A percentile compares a stretch with the other conserved stretches of the same genome.
These are phyloP conservation scores for Herpetomonas tarakana DNA, from an alignment of 208 protist species.

Conservation along the genomic window DNA sequence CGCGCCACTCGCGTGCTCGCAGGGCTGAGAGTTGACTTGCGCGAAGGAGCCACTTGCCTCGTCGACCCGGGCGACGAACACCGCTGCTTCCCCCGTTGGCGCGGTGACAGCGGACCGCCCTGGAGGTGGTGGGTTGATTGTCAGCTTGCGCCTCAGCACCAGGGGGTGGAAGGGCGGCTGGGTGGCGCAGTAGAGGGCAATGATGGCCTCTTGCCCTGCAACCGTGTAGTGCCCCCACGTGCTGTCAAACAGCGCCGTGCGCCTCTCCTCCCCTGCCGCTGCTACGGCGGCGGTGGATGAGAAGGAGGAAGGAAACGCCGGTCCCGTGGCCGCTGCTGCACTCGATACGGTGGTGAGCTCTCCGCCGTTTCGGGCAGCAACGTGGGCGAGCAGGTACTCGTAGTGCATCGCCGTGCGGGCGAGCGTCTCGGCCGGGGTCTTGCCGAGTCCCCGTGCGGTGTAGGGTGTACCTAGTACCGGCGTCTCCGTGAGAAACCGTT, in stretches of 20 bases:
- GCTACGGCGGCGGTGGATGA: not conserved
- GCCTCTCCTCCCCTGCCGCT: too few species aligned
- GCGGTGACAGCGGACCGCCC: conserved; percentile 5
- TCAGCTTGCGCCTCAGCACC: not conserved
- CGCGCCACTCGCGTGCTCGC: not conserved
- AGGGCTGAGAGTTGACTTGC: not conserved
- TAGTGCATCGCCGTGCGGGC: conserved; percentile 75
- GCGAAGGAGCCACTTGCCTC: conserved; percentile 11
- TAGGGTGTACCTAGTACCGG: conserved; percentile 70
- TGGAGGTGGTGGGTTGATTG: conserved; percentile 13
- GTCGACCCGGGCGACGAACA: conserved; percentile 22
- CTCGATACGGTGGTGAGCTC: conserved; percentile 6
- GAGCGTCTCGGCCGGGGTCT: conserved; percentile 28
- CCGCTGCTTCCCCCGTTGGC: conserved; percentile 16
- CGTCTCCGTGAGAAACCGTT: conserved; percentile 37
- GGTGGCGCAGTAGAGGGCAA: conserved; percentile 8
- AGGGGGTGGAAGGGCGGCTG: conserved; percentile 6
- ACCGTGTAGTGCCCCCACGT: not conserved
- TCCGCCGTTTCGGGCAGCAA: conserved; percentile 17
- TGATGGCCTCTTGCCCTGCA: conserved; percentile 9
- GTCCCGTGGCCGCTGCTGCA: conserved; percentile 6
- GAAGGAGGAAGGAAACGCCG: not conserved
- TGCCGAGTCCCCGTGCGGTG: conserved; percentile 46
- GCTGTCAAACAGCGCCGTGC: not conserved
- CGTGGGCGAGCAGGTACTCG: conserved; percentile 41